Evolutionary conservation across 768 basidiomycete genomes (phyloP), one percentile per base, ranked within the genome.

Genomic region (Sutorius australiensis): DNA sequence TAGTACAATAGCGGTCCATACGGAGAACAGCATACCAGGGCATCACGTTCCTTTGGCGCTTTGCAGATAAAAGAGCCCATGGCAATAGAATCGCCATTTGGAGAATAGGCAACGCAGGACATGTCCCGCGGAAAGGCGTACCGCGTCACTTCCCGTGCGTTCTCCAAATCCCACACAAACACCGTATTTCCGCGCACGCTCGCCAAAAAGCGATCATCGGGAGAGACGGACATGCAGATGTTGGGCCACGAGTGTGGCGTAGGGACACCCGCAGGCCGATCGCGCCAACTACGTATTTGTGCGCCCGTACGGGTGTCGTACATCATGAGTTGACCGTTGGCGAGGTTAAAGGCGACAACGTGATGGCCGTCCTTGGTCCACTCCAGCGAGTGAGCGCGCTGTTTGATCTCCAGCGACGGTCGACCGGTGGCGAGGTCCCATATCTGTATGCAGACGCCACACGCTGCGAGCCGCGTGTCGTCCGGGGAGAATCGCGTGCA

Each of bases 401-500:
- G 62, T 41, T 63, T 65, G 59, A 63, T 61, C 56, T 63, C 62
- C 49, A 63, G 59, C 44, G 59, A 46, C 1, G 62, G 56, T 3
- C 56, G 56, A 7, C 59, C 56, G 4, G 53, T 58, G 0, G 53
- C 51, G 4, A 63, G 17, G 8, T 63, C 62, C 62, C 62, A 63
- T 32, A 63, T 58, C 21, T 63, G 62, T 33, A 63, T 63, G 53
- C 62, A 63, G 0, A 58, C 53, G 28, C 62, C 62, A 21, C 62
- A 63, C 1, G 63, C 62, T 3, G 62, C 62, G 34, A 63, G 56
- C 41, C 62, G 60, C 44, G 51, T 46, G 51, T 61, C 55, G 28
- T 63, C 60, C 14, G 62, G 62, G 27, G 62, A 63, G 53, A 63
- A 63, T 43, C 62, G 62, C 19, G 63, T 65, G 51, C 62, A 63